Base-by-base conservation (phyloP, 352 stramenopile genomes). In the Thraustotheca clavata region DNA sequence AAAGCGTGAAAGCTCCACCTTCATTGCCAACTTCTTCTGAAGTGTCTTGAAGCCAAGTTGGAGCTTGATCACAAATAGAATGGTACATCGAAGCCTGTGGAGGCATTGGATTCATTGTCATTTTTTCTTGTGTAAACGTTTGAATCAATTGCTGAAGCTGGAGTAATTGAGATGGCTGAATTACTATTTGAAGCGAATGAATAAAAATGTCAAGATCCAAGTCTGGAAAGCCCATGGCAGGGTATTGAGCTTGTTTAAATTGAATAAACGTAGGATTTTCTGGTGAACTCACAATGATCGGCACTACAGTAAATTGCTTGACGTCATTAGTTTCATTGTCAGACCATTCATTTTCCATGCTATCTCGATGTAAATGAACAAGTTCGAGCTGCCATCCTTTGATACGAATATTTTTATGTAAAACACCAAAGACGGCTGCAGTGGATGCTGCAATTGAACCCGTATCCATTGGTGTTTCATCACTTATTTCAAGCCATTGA, bases 401-500 rank as follows among this genome's bases (percentile, higher is more conserved):
- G 43, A 92, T 91, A 61, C 91, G 91, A 43, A 94, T 83, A 0
- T 76, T 81, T 67, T 94, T 94, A 55, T 91, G 84, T 4, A 80
- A 88, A 41, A 94, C 87, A 0, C 86, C 86, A 67, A 92, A 92
- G 57, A 93, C 39, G 1, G 80, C 34, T 18, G 55, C 20, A 29
- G 55, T 49, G 55, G 55, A 62, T 32, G 55, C 27, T 39, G 38
- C 75, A 1, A 90, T 73, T 16, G 38, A 43, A 20, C 16, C 20
- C 38, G 20, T 43, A 67, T 94, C 83, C 20, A 76, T 77, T 5
- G 77, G 80, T 4, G 86, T 93, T 49, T 94, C 86, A 59, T 94
- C 86, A 8, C 79, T 91, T 46, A 94, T 86, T 60, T 94, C 80
- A 0, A 77, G 74, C 86, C 86, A 94, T 47, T 90, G 73, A 33